Percentiles rank a stretch among this genome's conserved stretches.
Conservation (phyloP, 2,329 filamentous ascomycete genomes). For the Pezicula carpinea region DNA sequence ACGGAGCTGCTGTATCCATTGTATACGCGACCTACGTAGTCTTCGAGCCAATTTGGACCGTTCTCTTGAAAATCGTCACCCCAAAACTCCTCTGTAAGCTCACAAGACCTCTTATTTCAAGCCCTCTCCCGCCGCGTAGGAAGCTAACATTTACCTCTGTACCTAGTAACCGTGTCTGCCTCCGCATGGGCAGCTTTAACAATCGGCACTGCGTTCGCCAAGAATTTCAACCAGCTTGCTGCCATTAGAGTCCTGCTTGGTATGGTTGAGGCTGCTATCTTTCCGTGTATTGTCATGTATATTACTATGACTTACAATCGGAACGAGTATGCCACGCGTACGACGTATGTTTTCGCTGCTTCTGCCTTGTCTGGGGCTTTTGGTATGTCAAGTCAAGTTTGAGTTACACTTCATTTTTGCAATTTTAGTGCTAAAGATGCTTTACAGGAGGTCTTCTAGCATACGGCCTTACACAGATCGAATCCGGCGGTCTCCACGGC, state of each 20-base stretch:
- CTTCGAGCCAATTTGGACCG: conserved; percentile 1
- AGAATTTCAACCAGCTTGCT: conserved; percentile 8
- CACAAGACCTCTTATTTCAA: neutral
- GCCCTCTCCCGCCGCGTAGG: neutral
- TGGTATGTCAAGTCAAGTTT: neutral
- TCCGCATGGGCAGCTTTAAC: conserved; percentile 7
- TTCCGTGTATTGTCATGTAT: conserved; percentile 4
- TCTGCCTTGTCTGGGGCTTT: conserved; percentile 3
- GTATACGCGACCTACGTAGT: conserved; percentile 4
- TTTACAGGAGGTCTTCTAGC: conserved; percentile 1
- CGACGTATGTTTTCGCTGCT: conserved; percentile 1
- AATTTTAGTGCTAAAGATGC: neutral
- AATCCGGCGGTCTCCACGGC: conserved; percentile 2
- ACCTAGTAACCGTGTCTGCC: conserved; percentile 1
- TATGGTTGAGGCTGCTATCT: neutral
- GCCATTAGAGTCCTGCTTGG: conserved; percentile 10
- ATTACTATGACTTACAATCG: conserved; percentile 5
- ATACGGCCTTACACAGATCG: conserved; percentile 1
- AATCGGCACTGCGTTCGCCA: conserved; percentile 12
- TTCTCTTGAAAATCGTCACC: conserved; percentile 1
- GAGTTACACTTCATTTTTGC: too few relatives aligned
- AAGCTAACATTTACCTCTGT: neutral
- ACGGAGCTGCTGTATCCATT: conserved; percentile 3
- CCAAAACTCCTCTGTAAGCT: conserved; percentile 1
- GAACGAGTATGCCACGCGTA: neutral